Percentiles rank a stretch among this genome's conserved stretches.
Conservation (phyloP, 108 stramenopile genomes). For the Skeletonema costatum region DNA sequence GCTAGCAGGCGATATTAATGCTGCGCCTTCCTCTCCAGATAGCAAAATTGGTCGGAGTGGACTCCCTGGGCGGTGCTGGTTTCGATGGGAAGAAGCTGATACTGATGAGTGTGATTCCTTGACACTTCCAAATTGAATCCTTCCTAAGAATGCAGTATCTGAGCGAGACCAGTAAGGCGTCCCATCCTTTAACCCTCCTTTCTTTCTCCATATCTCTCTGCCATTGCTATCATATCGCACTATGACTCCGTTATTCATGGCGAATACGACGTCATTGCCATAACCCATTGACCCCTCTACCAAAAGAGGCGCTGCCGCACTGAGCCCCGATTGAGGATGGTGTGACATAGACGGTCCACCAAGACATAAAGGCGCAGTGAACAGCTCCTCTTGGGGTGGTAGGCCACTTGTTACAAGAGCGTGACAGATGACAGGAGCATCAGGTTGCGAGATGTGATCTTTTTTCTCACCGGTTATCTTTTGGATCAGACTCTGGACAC, state of each 20-base stretch:
- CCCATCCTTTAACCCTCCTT: slow-evolving; percentile 54
- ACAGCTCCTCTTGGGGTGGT: slow-evolving; percentile 83
- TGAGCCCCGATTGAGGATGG: slow-evolving; percentile 20
- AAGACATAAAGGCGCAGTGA: slow-evolving; percentile 70
- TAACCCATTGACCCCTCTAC: slow-evolving; percentile 65
- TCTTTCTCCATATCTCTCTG: slow-evolving; percentile 49
- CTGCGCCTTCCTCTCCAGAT: slow-evolving; percentile 73
- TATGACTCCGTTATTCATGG: slow-evolving; percentile 75
- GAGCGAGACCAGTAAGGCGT: slow-evolving; percentile 63
- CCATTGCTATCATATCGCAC: slow-evolving; percentile 63
- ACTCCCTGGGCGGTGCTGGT: slow-evolving; percentile 49
- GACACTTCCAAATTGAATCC: slow-evolving; percentile 50
- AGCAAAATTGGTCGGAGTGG: slow-evolving; percentile 71
- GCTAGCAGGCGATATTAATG: slow-evolving; percentile 60
- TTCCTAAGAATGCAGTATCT: slow-evolving; percentile 39
- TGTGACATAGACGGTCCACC: slow-evolving; percentile 18
- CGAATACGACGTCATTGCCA: slow-evolving; percentile 77
- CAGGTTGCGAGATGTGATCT: not conserved
- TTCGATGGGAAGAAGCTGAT: slow-evolving; percentile 49
- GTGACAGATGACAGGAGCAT: slow-evolving; percentile 63
- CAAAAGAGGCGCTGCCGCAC: slow-evolving; percentile 64
- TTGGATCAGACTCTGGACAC: slow-evolving; percentile 41
- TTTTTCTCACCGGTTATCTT: slow-evolving; percentile 18
- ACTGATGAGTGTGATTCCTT: slow-evolving; percentile 48
- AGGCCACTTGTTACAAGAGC: slow-evolving; percentile 68